A percentile compares a stretch with the other conserved stretches of the same genome.
phyloP scores from a whole-genome alignment of 495 filamentous ascomycete species.

The Margaritispora aquatica region DNA sequence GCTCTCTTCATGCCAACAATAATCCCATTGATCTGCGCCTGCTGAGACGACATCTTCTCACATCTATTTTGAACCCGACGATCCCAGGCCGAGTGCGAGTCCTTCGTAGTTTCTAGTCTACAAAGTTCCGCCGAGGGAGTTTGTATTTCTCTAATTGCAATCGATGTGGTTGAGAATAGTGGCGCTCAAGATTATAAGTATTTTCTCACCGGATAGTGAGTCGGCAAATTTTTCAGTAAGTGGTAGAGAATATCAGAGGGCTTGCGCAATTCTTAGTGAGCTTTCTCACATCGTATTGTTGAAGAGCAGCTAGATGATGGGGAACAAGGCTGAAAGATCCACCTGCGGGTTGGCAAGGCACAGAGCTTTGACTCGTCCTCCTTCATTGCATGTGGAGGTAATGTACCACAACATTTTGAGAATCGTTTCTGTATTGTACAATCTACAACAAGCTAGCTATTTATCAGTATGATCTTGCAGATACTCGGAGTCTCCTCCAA shows the following conservation, averaged over 20 bases:
- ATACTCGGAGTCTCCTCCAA: neutral
- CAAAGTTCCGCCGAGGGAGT: neutral
- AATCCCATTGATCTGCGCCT: constrained; percentile 62
- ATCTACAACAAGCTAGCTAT: no score
- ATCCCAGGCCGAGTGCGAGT: neutral
- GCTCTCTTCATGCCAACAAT: constrained; percentile 73
- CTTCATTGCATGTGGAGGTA: neutral
- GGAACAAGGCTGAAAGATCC: neutral
- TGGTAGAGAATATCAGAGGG: no score
- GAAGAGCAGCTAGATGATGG: neutral
- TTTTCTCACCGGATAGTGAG: no score
- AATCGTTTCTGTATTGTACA: no score
- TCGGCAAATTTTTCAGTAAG: no score
- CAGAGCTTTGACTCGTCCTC: neutral
- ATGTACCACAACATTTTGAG: no score
- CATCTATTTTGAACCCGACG: neutral
- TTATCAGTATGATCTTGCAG: neutral
- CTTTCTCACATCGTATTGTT: no score
- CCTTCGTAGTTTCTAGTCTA: neutral
- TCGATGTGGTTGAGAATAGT: no score
- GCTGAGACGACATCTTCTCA: constrained; percentile 61
- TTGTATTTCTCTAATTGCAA: neutral
- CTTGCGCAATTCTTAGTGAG: no score
- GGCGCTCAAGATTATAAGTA: no score
- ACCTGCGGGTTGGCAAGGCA: neutral